Evolutionary conservation across 169 alveolate genomes (phyloP), one percentile per base, ranked within the genome.

Genomic region (Amoebophrya sp.): DNA sequence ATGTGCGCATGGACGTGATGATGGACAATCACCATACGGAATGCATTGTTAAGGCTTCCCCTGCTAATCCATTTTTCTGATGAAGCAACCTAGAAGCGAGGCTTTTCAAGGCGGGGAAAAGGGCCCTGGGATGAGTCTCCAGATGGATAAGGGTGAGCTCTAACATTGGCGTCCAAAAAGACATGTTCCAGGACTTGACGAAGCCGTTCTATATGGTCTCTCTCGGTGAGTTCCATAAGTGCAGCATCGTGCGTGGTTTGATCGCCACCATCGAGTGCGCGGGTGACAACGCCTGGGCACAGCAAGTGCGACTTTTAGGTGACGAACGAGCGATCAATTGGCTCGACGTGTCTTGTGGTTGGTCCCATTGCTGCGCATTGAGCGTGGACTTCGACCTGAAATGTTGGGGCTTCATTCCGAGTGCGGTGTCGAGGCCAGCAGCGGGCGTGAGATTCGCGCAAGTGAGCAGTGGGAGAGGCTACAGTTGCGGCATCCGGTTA

Each of bases 151-250:
- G n/a, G n/a, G n/a, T n/a, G n/a, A n/a, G n/a, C n/a, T n/a, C n/a
- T n/a, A n/a, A n/a, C n/a, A n/a, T n/a, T 6, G 83, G 83, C 33
- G 83, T 65, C 33, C 83, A 65, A 36, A 36, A 29, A 12, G n/a
- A 0, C n/a, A 26, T 65, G 83, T 65, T 65, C 83, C 36, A 65
- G 36, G 83, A 65, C 83, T 0, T 10, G 33, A 65, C 83, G 33
- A 29, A 65, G 83, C 83, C 83, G 83, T 65, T 65, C 83, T 65
- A 26, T 36, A 6, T 10, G 38, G 83, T 65, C 83, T 6, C 83
- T 10, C 83, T 65, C 83, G 83, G 83, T 36, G 83, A 65, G 83
- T 65, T 65, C 83, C 83, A 65, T 36, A 65, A 65, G 83, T 65
- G 83, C 83, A 26, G 83, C 83, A 36, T 65, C 36, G n/a, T 1